Base-by-base conservation (phyloP, 1,284 basidiomycete species). In the Abortiporus biennis region DNA sequence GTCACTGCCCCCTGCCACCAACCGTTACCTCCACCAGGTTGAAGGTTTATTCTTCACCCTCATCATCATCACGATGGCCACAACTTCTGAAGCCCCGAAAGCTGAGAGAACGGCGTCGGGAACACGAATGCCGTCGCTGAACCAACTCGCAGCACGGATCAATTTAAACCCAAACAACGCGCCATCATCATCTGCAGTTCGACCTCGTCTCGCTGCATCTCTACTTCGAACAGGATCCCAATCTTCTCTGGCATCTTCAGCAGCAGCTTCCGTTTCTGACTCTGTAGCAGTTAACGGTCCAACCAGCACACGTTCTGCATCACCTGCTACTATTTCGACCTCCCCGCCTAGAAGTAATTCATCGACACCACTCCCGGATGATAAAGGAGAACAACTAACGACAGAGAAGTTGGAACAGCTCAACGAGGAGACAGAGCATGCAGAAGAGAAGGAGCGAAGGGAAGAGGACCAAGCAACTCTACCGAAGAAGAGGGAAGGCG, bases 101-200 rank as follows among this genome's bases (percentile, higher is more conserved):
- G 55, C 66, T 9, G 70, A 73, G 42, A 61, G 66, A 16, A 43
- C 63, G 15, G 40, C 51, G 6, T 17, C 61, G 4, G 54, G 55
- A 19, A 23, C 56, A 9, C 74, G 81, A 30, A 67, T 81, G 36
- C 84, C 84, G 0, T 85, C 85, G n/a, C 71, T 88, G 12, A 83
- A 85, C 62, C 82, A 87, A 61, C 78, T 88, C 40, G 85, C 83
- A 2, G 85, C 85, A 2, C 78, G 82, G 42, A 84, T 87, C 56
- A 78, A 71, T 55, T 62, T 71, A 42, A 74, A 65, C 40, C 47
- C 64, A 9, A 36, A 58, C 19, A 37, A 62, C 37, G 56, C 69
- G 6, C 44, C 66, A n/a, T 56, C 61, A 20, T 54, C 59, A 24
- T 52, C 61, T 19, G 66, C 70, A 17, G 60, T 66, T 32, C 77